These are phyloP conservation scores for Xylariaceae sp. DNA, from an alignment of 2,329 filamentous ascomycete species.

Conservation along the genomic window DNA sequence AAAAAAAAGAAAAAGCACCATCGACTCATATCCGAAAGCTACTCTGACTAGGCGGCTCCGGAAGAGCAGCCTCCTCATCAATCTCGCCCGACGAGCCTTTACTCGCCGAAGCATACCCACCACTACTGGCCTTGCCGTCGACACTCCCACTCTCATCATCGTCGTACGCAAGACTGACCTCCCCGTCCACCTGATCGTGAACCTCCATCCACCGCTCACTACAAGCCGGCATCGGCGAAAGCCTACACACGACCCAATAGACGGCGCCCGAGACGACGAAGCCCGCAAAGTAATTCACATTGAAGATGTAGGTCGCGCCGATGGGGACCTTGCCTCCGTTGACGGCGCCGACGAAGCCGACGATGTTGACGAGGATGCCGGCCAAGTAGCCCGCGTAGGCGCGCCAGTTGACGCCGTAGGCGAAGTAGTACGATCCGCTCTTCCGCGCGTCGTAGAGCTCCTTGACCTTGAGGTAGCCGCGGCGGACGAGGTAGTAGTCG, in stretches of 20 bases:
- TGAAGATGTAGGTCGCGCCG: constrained; percentile 81
- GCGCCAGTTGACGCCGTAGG: constrained; percentile 71
- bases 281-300: constrained; percentile 83
- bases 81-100: too few species aligned
- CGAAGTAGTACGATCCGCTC: constrained; percentile 67
- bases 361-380: constrained; percentile 84
- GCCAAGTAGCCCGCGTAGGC: constrained; percentile 76
- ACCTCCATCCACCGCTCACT: constrained; percentile 60
- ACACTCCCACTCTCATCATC: constrained; percentile 28
- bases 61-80: too few species aligned
- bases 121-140: constrained; percentile 33
- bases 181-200: constrained; percentile 45
- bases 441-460: constrained; percentile 70
- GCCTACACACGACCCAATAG: constrained; percentile 65
- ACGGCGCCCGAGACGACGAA: constrained; percentile 62
- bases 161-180: constrained; percentile 45
- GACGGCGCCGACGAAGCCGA: constrained; percentile 81
- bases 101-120: too few species aligned
- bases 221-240: constrained; percentile 68
- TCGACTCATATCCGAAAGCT: too few species aligned
- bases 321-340: constrained; percentile 60
- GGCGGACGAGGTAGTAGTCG: constrained; percentile 84
- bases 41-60: too few species aligned
- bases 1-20: too few species aligned
- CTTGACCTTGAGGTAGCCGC: constrained; percentile 71